Base-by-base conservation (phyloP, 108 stramenopile species). In the Nitzschia palea region DNA sequence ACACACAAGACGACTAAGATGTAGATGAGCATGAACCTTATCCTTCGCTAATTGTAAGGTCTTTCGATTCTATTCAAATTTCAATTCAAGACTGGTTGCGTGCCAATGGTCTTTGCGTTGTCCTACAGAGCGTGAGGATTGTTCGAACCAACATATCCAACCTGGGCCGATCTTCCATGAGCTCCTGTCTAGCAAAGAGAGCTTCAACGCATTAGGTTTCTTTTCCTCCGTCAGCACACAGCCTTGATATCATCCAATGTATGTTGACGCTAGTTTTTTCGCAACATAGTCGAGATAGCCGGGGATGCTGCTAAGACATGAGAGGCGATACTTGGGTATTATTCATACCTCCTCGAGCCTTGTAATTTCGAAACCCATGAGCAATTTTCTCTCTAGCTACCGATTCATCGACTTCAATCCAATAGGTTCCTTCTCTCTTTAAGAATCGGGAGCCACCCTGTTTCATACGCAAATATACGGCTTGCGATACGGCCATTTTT, bases 371-470 rank as follows among this genome's bases (percentile, higher is more conserved):
- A 18, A 36, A 60, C 12, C 35, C 34, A 20, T 60, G 33, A 6
- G 35, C 14, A 6, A 60, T 40, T 23, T 60, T 60, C 9, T 35
- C 14, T 20, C 58, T 12, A 8, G 58, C 58, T 10, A 52, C 50
- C 54, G 14, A 30, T 15, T 51, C 30, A 4, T 51, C 48, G 3
- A 65, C 64, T 45, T 20, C 50, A 5, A 23, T 2, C 48, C 51
- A 65, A 2, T 5, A 12, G 27, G 8, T 25, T 10, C 22, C 64
- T 17, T 29, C 51, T 36, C 14, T 29, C 34, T 52, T 31, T 17
- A 65, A 44, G 33, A 65, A 65, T 32, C 64, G 48, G 9, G 32
- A 48, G 12, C 64, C 51, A 4, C 34, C 17, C 12, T 65, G 32
- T 23, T 36, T 18, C 9, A 65, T 53, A 9, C 14, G 22, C 10